Evolutionary conservation across 441 rosid genomes (phyloP).

Genomic region (Bruguiera hainesii): DNA sequence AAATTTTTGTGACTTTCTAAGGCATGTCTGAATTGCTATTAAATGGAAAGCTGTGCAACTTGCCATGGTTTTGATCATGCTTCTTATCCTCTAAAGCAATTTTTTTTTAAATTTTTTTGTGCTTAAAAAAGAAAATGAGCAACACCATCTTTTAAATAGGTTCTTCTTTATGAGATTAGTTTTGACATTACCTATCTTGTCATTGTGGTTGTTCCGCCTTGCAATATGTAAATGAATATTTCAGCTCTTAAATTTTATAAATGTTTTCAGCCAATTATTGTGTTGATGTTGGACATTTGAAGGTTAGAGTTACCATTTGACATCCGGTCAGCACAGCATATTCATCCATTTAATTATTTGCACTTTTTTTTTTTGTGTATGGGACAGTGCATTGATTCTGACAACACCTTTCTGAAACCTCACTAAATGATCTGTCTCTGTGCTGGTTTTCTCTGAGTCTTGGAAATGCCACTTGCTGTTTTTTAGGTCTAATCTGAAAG

Average conservation of each 20-base stretch:
- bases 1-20: slow-evolving; percentile 12
- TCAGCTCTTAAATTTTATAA: background rate
- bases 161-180: background rate
- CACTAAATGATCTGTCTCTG: too few relatives aligned
- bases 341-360: too few relatives aligned
- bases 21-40: slow-evolving; percentile 9
- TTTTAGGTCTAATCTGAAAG: background rate
- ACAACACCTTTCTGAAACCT: too few relatives aligned
- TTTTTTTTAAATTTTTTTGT: background rate
- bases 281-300: slow-evolving; percentile 2
- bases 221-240: background rate
- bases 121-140: too few relatives aligned
- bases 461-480: background rate
- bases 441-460: too few relatives aligned
- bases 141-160: background rate
- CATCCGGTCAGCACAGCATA: too few relatives aligned
- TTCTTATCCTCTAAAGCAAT: background rate
- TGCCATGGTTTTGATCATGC: background rate
- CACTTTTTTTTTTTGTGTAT: too few relatives aligned
- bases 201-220: background rate
- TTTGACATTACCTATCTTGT: background rate
- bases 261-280: background rate
- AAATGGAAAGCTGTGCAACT: background rate
- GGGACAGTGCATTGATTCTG: too few relatives aligned
- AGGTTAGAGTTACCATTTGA: background rate